Evolutionary conservation across 2,329 filamentous ascomycete genomes (phyloP).

Genomic region (Septoria petroselini): DNA sequence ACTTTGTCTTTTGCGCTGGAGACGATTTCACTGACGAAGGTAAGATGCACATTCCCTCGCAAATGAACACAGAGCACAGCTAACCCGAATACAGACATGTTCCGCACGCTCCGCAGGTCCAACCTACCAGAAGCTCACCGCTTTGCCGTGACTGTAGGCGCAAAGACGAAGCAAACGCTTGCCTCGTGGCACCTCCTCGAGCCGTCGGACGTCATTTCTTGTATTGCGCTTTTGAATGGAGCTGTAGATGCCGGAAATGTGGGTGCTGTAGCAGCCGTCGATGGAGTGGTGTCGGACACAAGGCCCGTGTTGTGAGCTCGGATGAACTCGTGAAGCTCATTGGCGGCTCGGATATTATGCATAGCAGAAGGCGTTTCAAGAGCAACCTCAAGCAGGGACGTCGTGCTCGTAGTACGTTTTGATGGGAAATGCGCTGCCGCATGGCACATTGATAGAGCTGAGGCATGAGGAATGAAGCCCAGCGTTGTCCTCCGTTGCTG

Average conservation of each 20-base stretch:
- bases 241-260: conserved; percentile 32
- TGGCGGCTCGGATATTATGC: background rate
- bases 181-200: conserved; percentile 89
- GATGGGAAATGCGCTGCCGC: too few species aligned
- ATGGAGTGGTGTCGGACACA: conserved; percentile 30
- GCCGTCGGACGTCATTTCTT: conserved; percentile 74
- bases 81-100: conserved; percentile 59
- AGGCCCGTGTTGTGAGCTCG: conserved; percentile 4
- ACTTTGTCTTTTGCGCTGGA: conserved; percentile 86
- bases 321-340: background rate
- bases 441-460: too few species aligned
- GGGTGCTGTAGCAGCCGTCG: conserved; percentile 34
- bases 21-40: conserved; percentile 98
- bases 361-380: conserved; percentile 1
- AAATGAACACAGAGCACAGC: conserved; percentile 24
- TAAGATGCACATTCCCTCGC: conserved; percentile 41
- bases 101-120: conserved; percentile 68
- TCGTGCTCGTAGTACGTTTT: too few species aligned
- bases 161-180: conserved; percentile 85
- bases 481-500: too few species aligned
- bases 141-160: conserved; percentile 88
- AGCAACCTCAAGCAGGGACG: too few species aligned
- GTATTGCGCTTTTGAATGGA: conserved; percentile 37
- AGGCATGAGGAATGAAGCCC: too few species aligned
- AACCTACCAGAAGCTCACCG: conserved; percentile 62